These are phyloP conservation scores for Arachnopeziza araneosa DNA, from an alignment of 2,329 filamentous ascomycete species.

Conservation along the genomic window DNA sequence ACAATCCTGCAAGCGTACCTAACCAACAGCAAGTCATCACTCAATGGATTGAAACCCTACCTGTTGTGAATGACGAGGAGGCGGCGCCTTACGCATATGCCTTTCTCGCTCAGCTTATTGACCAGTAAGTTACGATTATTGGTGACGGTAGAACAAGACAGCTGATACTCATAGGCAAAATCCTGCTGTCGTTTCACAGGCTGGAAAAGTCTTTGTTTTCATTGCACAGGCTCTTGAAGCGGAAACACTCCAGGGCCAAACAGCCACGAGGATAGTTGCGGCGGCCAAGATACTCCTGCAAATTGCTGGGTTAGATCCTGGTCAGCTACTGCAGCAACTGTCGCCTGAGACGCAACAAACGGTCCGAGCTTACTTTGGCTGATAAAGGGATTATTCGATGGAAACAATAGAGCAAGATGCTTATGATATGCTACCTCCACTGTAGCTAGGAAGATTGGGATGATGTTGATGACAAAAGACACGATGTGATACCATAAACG, in stretches of 20 bases:
- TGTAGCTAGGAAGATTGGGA: slow-evolving; percentile 5
- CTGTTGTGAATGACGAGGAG: slow-evolving; percentile 92
- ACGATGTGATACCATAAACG: slow-evolving; percentile 28
- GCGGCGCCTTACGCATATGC: slow-evolving; percentile 93
- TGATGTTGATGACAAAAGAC: slow-evolving; percentile 18
- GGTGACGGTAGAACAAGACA: background rate
- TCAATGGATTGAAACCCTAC: slow-evolving; percentile 89
- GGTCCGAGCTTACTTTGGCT: slow-evolving; percentile 74
- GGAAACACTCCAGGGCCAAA: slow-evolving; percentile 82
- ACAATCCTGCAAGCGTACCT: slow-evolving; percentile 69
- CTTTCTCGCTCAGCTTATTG: slow-evolving; percentile 85
- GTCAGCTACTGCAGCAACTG: slow-evolving; percentile 69
- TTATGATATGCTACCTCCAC: background rate
- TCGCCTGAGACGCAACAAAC: slow-evolving; percentile 74
- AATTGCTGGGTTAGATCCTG: slow-evolving; percentile 67
- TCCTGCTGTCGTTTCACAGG: slow-evolving; percentile 70
- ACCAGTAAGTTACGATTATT: slow-evolving; percentile 64
- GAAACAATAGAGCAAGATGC: background rate
- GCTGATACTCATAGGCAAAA: slow-evolving; percentile 63
- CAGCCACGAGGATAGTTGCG: slow-evolving; percentile 67
- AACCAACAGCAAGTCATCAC: slow-evolving; percentile 70
- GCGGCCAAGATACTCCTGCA: slow-evolving; percentile 75
- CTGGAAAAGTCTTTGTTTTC: slow-evolving; percentile 75
- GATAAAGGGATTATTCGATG: slow-evolving; percentile 23
- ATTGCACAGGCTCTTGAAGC: slow-evolving; percentile 87